phyloP scores from a whole-genome alignment of 352 stramenopile species.

The Pythium sp. region DNA sequence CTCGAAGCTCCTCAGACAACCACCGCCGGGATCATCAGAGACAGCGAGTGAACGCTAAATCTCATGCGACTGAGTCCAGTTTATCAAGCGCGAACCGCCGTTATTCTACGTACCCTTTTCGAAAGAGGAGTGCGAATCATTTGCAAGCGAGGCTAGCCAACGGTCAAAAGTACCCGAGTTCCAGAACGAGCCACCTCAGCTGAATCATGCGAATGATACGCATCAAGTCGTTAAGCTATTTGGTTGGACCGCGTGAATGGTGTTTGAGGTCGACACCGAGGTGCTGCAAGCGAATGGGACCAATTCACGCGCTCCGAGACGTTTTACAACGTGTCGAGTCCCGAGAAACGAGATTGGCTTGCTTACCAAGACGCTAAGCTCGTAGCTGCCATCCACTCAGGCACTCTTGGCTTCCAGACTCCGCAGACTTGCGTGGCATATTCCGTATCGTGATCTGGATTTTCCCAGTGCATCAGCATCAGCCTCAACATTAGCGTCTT shows the following conservation, averaged over 20 bases:
- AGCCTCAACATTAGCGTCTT: background rate
- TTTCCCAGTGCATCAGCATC: background rate
- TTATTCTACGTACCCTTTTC: background rate
- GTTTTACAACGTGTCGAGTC: background rate
- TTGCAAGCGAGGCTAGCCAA: background rate
- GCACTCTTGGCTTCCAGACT: background rate
- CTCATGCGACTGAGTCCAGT: background rate
- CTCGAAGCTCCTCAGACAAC: background rate
- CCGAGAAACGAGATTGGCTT: background rate
- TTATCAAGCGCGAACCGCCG: background rate
- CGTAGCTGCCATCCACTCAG: background rate
- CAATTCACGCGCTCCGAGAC: no score
- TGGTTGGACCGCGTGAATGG: background rate
- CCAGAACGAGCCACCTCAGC: background rate
- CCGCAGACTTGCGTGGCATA: background rate
- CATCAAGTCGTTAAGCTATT: background rate
- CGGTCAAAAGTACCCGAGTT: background rate
- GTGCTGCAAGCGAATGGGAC: background rate
- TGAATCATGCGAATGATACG: background rate
- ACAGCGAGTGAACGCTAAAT: background rate
- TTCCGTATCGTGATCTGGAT: background rate
- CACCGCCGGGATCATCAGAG: background rate
- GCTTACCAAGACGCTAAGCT: background rate
- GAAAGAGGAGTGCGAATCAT: background rate
- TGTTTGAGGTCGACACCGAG: background rate